phyloP scores from a whole-genome alignment of 208 protist genomes.

The Polymyxa betae region DNA sequence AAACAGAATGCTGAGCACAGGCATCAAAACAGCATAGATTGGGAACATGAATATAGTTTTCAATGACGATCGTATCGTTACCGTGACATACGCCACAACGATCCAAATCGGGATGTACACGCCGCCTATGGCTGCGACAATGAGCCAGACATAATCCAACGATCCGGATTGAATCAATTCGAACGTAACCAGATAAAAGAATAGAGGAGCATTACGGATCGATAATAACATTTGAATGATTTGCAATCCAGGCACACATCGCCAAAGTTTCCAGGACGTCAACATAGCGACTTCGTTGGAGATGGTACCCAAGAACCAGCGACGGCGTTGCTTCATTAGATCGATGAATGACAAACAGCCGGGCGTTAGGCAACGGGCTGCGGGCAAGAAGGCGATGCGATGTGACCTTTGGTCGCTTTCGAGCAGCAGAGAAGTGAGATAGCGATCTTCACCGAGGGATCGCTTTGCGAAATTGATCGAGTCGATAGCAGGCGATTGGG shows the following conservation, averaged over 20 bases:
- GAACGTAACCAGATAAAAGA: not conserved
- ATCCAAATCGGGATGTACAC: constrained; percentile 43
- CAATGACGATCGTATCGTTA: not conserved
- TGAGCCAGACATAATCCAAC: not conserved
- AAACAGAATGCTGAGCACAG: not conserved
- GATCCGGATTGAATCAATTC: not conserved
- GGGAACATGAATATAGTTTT: not conserved
- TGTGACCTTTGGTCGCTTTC: constrained; percentile 1
- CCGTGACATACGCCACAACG: not conserved
- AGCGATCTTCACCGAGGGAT: constrained; percentile 31
- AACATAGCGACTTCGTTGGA: constrained; percentile 4
- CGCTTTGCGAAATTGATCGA: constrained; percentile 1
- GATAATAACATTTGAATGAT: constrained; percentile 18
- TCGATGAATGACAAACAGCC: not conserved
- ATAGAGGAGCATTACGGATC: not conserved
- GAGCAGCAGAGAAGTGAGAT: constrained; percentile 27
- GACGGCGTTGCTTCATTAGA: constrained; percentile 24
- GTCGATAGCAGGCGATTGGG: not conserved
- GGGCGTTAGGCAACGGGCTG: constrained; percentile 21
- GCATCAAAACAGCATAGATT: not conserved
- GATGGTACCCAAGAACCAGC: constrained; percentile 37
- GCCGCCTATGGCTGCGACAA: not conserved
- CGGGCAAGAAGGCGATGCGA: not conserved
- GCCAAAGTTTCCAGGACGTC: not conserved
- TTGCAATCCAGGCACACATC: not conserved